A percentile compares a stretch with the other conserved stretches of the same genome.
phyloP scores from a whole-genome alignment of 768 basidiomycete species.

The Mrakia frigida region DNA sequence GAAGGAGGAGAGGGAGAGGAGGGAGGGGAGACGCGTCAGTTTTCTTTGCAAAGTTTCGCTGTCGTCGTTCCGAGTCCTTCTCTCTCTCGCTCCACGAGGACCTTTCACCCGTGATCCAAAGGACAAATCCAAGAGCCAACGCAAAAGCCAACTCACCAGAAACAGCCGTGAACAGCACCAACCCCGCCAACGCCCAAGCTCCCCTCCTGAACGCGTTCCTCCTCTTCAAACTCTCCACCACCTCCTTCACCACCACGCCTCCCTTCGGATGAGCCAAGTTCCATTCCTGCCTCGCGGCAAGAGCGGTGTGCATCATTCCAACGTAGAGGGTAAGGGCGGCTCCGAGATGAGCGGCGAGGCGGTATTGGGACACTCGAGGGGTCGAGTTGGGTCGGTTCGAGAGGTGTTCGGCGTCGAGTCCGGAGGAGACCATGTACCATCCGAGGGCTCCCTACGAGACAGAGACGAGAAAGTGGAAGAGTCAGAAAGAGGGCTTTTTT shows the following conservation, averaged over 20 bases:
- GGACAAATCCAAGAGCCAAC: too few relatives aligned
- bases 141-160: conserved; percentile 77
- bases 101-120: too few relatives aligned
- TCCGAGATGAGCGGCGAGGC: conserved; percentile 90
- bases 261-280: conserved; percentile 60
- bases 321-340: conserved; percentile 84
- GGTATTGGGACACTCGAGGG: conserved; percentile 93
- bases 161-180: conserved; percentile 85
- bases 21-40: not conserved
- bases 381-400: conserved; percentile 70
- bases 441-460: conserved; percentile 68
- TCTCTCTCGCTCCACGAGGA: too few relatives aligned
- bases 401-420: conserved; percentile 68
- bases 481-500: not conserved
- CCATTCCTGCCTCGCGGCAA: conserved; percentile 73
- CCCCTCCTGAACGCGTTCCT: conserved; percentile 57
- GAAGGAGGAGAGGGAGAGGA: not conserved
- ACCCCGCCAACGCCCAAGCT: conserved; percentile 60
- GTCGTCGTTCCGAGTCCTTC: too few relatives aligned
- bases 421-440: conserved; percentile 99
- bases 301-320: conserved; percentile 79
- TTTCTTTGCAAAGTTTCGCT: not conserved
- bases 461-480: not conserved
- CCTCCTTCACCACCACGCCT: conserved; percentile 48
- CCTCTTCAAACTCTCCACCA: not conserved